These are phyloP conservation scores for Cryphonectria nitschkei DNA, from an alignment of 2,329 filamentous ascomycete species.

Conservation along the genomic window DNA sequence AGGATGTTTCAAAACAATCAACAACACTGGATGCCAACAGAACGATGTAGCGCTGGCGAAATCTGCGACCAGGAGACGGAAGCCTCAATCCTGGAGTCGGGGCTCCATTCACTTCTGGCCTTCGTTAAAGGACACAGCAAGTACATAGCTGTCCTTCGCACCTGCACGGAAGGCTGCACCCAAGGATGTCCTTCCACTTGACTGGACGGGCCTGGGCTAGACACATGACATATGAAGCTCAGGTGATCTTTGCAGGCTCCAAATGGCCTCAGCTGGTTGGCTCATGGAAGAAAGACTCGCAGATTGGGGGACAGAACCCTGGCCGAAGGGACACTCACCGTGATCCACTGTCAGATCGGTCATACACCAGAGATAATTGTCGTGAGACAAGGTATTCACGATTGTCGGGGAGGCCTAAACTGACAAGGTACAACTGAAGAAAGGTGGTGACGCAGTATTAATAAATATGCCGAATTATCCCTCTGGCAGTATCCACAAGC, in stretches of 20 bases:
- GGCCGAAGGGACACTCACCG: not conserved
- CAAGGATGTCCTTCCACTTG: not conserved
- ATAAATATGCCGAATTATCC: constrained; percentile 30
- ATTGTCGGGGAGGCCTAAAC: constrained; percentile 27
- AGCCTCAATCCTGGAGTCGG: not conserved
- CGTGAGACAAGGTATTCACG: constrained; percentile 28
- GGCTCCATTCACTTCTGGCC: not conserved
- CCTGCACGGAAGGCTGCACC: not conserved
- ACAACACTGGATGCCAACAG: not conserved
- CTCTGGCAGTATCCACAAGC: constrained; percentile 29
- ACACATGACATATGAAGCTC: not conserved
- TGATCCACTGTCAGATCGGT: not conserved
- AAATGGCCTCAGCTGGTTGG: not conserved
- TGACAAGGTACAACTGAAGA: constrained; percentile 29
- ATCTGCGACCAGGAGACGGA: not conserved
- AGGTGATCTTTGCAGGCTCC: not conserved
- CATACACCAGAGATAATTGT: not conserved
- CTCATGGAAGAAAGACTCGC: not conserved
- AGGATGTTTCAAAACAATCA: not conserved
- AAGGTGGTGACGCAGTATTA: constrained; percentile 29
- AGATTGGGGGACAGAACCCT: not conserved
- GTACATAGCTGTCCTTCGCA: not conserved
- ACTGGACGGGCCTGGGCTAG: not conserved
- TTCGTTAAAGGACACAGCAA: not conserved
- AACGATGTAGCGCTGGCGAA: not conserved